These are phyloP conservation scores for Aspergillus taichungensis DNA, from an alignment of 495 filamentous ascomycete species.

Conservation along the genomic window DNA sequence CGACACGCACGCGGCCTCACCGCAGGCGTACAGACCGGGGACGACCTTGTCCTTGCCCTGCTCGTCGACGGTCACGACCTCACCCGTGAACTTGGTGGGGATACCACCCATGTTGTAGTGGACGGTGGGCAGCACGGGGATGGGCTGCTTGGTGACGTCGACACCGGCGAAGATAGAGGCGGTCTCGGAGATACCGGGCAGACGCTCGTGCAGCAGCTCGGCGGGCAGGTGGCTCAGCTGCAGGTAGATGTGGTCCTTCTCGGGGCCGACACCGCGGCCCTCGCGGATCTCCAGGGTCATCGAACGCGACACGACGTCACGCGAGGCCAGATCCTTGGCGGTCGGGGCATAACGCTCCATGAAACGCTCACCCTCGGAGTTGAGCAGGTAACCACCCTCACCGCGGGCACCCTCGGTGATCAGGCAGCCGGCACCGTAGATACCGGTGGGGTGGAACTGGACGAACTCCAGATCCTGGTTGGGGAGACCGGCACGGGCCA, in stretches of 20 bases:
- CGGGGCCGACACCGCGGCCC: conserved; percentile 87
- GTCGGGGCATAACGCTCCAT: conserved; percentile 98
- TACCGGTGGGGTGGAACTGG: conserved; percentile 98
- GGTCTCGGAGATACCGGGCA: conserved; percentile 97
- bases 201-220: conserved; percentile 87
- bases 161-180: conserved; percentile 94
- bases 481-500: conserved; percentile 90
- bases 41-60: conserved; percentile 85
- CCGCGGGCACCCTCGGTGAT: conserved; percentile 98
- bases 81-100: conserved; percentile 91
- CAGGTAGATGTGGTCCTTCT: conserved; percentile 96
- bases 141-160: conserved; percentile 92
- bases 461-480: conserved; percentile 99
- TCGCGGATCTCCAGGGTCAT: conserved; percentile 98
- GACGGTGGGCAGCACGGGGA: conserved; percentile 92
- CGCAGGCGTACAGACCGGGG: conserved; percentile 89
- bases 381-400: conserved; percentile 95
- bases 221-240: conserved; percentile 90
- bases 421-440: conserved; percentile 96
- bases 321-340: conserved; percentile 89
- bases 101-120: conserved; percentile 99
- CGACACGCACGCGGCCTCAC: conserved; percentile 94
- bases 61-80: conserved; percentile 80
- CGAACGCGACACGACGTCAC: conserved; percentile 90
- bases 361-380: conserved; percentile 95